Evolutionary conservation across 345 rosid genomes (phyloP).

Genomic region (Mercurialis annua): DNA sequence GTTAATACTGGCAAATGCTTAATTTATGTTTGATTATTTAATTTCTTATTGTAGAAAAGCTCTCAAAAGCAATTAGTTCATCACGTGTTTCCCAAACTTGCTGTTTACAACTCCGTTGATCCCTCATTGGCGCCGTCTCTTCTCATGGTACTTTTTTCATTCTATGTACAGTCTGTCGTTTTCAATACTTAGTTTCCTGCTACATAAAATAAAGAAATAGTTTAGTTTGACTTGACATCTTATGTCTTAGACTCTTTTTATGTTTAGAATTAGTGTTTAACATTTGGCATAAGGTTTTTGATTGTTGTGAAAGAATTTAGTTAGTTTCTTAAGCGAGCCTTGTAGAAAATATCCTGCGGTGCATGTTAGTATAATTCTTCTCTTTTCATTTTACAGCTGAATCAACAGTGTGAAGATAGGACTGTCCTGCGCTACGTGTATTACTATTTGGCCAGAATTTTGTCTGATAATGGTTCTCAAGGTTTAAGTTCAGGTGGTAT

Average conservation of each 20-base stretch:
- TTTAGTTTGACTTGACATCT: background rate
- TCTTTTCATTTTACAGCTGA: slow-evolving; percentile 55
- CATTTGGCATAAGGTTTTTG: too few relatives aligned
- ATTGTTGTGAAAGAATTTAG: background rate
- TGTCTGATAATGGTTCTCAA: slow-evolving; percentile 80
- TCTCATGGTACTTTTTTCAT: slow-evolving; percentile 65
- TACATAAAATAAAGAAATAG: too few relatives aligned
- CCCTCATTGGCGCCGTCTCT: slow-evolving; percentile 99
- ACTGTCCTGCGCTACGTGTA: slow-evolving; percentile 93
- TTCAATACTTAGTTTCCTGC: background rate
- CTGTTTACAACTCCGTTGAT: slow-evolving; percentile 97
- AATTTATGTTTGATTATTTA: background rate
- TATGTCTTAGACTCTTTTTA: background rate
- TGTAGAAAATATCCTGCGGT: background rate
- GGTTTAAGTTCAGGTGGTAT: slow-evolving; percentile 93
- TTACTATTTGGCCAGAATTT: slow-evolving; percentile 94
- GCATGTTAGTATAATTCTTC: slow-evolving; percentile 11
- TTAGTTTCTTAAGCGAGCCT: background rate
- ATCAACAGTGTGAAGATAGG: slow-evolving; percentile 96
- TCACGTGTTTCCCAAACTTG: slow-evolving; percentile 94
- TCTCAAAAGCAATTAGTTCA: slow-evolving; percentile 89
- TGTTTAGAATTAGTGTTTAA: background rate
- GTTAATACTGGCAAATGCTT: background rate
- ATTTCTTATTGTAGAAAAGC: slow-evolving; percentile 57
- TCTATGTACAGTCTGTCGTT: background rate